Conservation (phyloP, 1,284 basidiomycete species). For the Irpex rosettiformis region DNA sequence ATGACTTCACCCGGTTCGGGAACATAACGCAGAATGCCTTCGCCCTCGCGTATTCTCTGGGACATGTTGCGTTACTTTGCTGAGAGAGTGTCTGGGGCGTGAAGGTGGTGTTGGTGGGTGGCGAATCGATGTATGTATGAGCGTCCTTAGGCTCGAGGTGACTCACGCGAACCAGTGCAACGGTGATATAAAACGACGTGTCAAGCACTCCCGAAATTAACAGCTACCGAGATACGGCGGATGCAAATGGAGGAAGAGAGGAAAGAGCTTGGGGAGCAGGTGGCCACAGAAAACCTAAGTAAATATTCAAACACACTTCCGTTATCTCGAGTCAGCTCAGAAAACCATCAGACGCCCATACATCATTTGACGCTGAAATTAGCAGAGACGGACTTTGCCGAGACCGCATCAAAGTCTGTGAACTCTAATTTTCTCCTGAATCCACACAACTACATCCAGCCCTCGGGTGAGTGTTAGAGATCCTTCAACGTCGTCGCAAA, state of each 20-base stretch:
- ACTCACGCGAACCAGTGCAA: background rate
- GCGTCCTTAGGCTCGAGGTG: background rate
- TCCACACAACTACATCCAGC: constrained; percentile 26
- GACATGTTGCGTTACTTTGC: constrained; percentile 37
- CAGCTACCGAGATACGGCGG: background rate
- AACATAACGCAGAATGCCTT: constrained; percentile 55
- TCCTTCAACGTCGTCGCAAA: background rate
- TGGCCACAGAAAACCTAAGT: background rate
- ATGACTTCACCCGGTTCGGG: constrained; percentile 33
- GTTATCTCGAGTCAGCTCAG: background rate
- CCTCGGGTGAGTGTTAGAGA: constrained; percentile 25
- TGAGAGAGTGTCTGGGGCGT: background rate
- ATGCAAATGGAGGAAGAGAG: background rate
- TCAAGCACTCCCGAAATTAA: background rate
- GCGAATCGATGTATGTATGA: constrained; percentile 1
- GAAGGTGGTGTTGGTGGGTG: background rate
- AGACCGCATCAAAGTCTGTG: constrained; percentile 4
- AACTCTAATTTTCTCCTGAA: constrained; percentile 32
- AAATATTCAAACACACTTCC: background rate
- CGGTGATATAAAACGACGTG: background rate
- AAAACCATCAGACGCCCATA: background rate
- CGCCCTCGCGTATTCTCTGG: constrained; percentile 61
- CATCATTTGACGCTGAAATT: background rate
- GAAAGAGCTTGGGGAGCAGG: background rate
- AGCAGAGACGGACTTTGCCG: constrained; percentile 12